Conservation (phyloP, 2,329 filamentous ascomycete species). For the Cytospora leucostoma region DNA sequence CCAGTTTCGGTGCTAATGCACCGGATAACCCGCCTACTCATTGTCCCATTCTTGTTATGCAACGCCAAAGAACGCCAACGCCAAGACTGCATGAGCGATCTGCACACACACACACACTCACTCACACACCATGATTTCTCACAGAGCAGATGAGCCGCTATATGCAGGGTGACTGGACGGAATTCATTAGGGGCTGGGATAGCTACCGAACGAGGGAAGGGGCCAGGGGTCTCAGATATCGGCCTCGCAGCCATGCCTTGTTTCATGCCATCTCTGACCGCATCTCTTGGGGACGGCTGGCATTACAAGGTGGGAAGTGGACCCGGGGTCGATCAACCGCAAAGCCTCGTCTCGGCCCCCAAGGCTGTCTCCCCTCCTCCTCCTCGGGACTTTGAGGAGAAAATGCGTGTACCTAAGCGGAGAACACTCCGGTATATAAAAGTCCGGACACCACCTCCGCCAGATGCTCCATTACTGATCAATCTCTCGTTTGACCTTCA, state of each 20-base stretch:
- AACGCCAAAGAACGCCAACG: not conserved
- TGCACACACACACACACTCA: not conserved
- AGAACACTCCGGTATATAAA: not conserved
- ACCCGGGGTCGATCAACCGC: not conserved
- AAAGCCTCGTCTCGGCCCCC: conserved; percentile 7
- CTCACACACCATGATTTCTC: conserved; percentile 2
- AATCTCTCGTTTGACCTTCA: conserved; percentile 15
- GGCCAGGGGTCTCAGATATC: not conserved
- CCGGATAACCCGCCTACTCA: not conserved
- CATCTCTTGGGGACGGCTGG: conserved; percentile 21
- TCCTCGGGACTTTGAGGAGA: not conserved
- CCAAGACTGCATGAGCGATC: not conserved
- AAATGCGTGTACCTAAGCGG: not conserved
- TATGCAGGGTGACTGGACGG: conserved; percentile 18
- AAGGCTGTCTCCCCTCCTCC: not conserved
- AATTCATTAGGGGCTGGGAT: not conserved
- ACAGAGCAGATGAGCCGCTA: conserved; percentile 4
- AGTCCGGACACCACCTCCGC: not conserved
- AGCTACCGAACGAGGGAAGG: not conserved
- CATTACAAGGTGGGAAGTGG: not conserved
- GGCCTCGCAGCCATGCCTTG: not conserved
- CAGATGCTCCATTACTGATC: conserved; percentile 7
- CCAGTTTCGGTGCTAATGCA: not conserved
- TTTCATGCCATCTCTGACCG: conserved; percentile 3
- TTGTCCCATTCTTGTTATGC: not conserved